These are phyloP conservation scores for Grigorovia transvaalensis DNA, from an alignment of 805 yeast genomes.

Conservation along the genomic window DNA sequence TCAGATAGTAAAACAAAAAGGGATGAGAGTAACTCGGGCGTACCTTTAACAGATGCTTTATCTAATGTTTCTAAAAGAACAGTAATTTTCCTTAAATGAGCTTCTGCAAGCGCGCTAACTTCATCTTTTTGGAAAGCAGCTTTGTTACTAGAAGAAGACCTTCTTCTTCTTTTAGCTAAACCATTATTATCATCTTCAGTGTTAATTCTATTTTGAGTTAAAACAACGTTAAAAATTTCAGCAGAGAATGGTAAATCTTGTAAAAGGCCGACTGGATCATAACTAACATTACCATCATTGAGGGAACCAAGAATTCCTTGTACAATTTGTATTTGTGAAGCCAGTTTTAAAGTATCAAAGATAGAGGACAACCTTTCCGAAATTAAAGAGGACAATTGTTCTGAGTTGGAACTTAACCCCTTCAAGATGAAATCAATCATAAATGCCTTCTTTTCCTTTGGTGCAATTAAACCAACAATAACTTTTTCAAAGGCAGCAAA, in stretches of 20 bases:
- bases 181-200: slow-evolving; percentile 30
- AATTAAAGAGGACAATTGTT: slow-evolving; percentile 38
- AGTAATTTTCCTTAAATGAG: slow-evolving; percentile 69
- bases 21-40: slow-evolving; percentile 39
- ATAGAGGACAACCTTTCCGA: slow-evolving; percentile 42
- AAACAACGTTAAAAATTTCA: slow-evolving; percentile 46
- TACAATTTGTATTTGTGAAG: slow-evolving; percentile 47
- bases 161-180: slow-evolving; percentile 63
- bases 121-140: slow-evolving; percentile 62
- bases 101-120: slow-evolving; percentile 63
- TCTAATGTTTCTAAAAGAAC: slow-evolving; percentile 73
- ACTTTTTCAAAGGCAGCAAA: slow-evolving; percentile 46
- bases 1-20: slow-evolving; percentile 59
- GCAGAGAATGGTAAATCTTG: slow-evolving; percentile 46
- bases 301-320: slow-evolving; percentile 51
- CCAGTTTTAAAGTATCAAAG: slow-evolving; percentile 47
- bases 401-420: slow-evolving; percentile 38
- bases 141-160: slow-evolving; percentile 68
- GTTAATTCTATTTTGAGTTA: slow-evolving; percentile 50
- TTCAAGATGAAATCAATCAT: slow-evolving; percentile 54
- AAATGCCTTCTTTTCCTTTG: slow-evolving; percentile 44
- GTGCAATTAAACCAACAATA: slow-evolving; percentile 49
- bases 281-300: slow-evolving; percentile 33
- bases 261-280: slow-evolving; percentile 44
- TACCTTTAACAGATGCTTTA: slow-evolving; percentile 24